phyloP scores from a whole-genome alignment of 2,329 filamentous ascomycete species.

The Ceratocystis papillata region DNA sequence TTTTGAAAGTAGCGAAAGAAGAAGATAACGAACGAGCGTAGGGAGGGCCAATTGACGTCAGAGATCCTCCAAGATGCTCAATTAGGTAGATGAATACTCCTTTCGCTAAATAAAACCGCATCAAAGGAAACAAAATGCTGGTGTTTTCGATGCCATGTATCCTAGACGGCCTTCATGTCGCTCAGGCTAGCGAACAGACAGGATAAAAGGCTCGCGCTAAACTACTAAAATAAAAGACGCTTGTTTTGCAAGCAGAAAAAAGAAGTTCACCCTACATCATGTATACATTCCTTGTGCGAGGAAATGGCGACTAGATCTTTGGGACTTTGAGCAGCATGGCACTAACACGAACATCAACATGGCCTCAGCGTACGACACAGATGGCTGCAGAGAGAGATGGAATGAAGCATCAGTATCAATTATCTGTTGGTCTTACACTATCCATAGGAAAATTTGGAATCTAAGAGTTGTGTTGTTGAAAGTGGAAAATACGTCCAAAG shows the following conservation, averaged over 20 bases:
- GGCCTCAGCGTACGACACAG: not conserved
- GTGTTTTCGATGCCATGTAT: not conserved
- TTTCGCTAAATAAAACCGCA: conserved; percentile 10
- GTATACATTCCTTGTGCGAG: not conserved
- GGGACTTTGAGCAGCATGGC: not conserved
- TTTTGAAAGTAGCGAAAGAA: not conserved
- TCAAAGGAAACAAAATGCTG: not conserved
- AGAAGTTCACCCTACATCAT: not conserved
- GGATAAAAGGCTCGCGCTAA: not conserved
- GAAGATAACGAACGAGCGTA: not conserved
- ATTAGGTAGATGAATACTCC: not conserved
- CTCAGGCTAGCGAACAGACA: not conserved
- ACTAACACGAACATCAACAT: not conserved
- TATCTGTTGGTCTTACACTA: not conserved
- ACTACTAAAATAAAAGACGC: not conserved
- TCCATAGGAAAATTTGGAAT: not conserved
- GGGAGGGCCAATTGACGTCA: not conserved
- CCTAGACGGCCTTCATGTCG: not conserved
- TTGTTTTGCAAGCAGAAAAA: not conserved
- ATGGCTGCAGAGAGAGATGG: not conserved
- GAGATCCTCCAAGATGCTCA: not conserved
- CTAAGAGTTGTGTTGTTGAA: not conserved
- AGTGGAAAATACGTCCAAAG: not conserved
- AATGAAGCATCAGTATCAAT: not conserved
- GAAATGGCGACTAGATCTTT: not conserved